Percentiles rank a stretch among this genome's conserved stretches.
Evolutionary conservation across 2,329 filamentous ascomycete genomes (phyloP).

Genomic region (Didymellaceae sp.): DNA sequence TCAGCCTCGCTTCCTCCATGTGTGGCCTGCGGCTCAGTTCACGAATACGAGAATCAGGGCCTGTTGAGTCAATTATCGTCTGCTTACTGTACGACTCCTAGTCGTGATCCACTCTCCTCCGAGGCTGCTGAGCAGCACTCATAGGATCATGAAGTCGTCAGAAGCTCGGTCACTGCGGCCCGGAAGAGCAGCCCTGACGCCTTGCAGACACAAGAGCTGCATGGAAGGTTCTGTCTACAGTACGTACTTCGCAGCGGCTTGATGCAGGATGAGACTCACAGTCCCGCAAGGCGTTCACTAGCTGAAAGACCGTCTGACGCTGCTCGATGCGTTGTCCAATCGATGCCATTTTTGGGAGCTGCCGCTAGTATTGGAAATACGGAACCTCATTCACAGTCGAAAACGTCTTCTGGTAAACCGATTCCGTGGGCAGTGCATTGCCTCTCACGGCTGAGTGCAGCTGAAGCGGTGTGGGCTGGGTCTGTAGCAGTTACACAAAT

Average conservation of each 20-base stretch:
- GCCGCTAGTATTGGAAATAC: slow-evolving; percentile 19
- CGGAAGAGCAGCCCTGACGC: slow-evolving; percentile 4
- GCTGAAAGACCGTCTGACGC: slow-evolving; percentile 18
- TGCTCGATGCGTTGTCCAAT: slow-evolving; percentile 28
- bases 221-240: slow-evolving; percentile 16
- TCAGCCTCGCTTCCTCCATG: slow-evolving; percentile 14
- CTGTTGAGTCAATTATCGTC: slow-evolving; percentile 26
- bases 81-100: slow-evolving; percentile 22
- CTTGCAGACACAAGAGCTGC: slow-evolving; percentile 8
- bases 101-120: slow-evolving; percentile 4
- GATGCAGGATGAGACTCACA: slow-evolving; percentile 4
- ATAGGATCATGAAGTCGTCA: slow-evolving; percentile 13
- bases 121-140: slow-evolving; percentile 12
- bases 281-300: slow-evolving; percentile 22
- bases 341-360: slow-evolving; percentile 30
- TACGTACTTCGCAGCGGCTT: slow-evolving; percentile 18
- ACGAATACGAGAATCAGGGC: slow-evolving; percentile 21
- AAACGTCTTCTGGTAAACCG: slow-evolving; percentile 21
- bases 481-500: slow-evolving; percentile 34
- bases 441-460: slow-evolving; percentile 28
- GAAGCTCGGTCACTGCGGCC: slow-evolving; percentile 9
- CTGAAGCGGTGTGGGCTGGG: slow-evolving; percentile 39
- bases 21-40: slow-evolving; percentile 13
- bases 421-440: slow-evolving; percentile 26
- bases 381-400: slow-evolving; percentile 15